A percentile compares a stretch with the other conserved stretches of the same genome.
These are phyloP conservation scores for Xylariaceae sp. DNA, from an alignment of 2,329 filamentous ascomycete species.

Conservation along the genomic window DNA sequence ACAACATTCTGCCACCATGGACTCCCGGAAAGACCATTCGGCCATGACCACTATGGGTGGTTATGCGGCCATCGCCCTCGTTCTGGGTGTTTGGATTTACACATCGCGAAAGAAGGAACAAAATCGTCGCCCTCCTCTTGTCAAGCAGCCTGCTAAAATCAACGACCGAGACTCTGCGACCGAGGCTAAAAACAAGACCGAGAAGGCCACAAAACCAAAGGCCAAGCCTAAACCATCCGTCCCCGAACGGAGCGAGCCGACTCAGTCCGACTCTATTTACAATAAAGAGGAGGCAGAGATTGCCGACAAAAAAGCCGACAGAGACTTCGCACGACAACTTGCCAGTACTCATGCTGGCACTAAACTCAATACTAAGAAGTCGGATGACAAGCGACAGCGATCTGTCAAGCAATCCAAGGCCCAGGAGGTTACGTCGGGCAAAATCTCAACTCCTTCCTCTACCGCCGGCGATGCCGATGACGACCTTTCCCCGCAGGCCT, in stretches of 20 bases:
- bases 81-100: constrained; percentile 29
- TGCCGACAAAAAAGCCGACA: constrained; percentile 52
- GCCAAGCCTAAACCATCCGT: constrained; percentile 33
- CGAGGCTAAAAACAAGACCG: constrained; percentile 36
- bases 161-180: constrained; percentile 25
- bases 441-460: constrained; percentile 59
- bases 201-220: constrained; percentile 33
- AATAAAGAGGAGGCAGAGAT: constrained; percentile 47
- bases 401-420: constrained; percentile 64
- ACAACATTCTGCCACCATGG: constrained; percentile 23
- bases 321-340: constrained; percentile 70
- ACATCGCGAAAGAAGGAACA: constrained; percentile 20
- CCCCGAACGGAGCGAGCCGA: constrained; percentile 13
- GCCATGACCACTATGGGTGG: constrained; percentile 34
- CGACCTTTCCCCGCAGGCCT: constrained; percentile 65
- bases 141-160: constrained; percentile 23
- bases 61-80: constrained; percentile 32
- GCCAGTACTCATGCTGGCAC: constrained; percentile 65
- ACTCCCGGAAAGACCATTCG: constrained; percentile 24
- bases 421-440: constrained; percentile 45
- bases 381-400: constrained; percentile 59
- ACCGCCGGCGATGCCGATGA: constrained; percentile 74
- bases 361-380: constrained; percentile 48
- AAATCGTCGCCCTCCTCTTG: constrained; percentile 18
- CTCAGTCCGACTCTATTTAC: constrained; percentile 35